Base-by-base conservation (phyloP, 2,329 filamentous ascomycete species). In the Neofusicoccum sp. region DNA sequence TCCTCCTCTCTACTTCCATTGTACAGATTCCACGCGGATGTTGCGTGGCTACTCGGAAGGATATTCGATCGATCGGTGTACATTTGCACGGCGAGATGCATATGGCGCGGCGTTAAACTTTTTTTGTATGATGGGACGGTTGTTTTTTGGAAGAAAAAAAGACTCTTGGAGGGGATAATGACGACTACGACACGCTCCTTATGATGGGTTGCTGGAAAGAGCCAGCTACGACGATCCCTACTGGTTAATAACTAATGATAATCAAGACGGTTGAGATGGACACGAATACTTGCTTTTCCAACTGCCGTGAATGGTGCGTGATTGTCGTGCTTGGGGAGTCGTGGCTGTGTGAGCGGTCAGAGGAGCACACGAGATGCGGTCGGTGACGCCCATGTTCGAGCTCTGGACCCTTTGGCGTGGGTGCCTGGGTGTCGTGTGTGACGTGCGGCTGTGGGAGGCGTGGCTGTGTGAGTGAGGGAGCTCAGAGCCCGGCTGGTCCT, bases 211-310 rank as follows among this genome's bases (percentile, higher is more conserved):
- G 54, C 41, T 33, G 41, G 41, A 22, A 8, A 22, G 28, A 22
- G 37, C 54, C 9, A 31, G 54, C 54, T 29, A 45, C 31, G 41
- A 58, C 54, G 54, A 58, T 58, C 54, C 41, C 41, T 58, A 58
- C 41, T 36, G 31, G 22, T 22, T 58, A 58, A 58, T 58, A 16
- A 58, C 8, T 58, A 58, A 58, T 58, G 54, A 45, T 36, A 56
- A 56, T 41, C 54, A 6, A 58, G 28, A 56, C 4, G 52, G 37
- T 56, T 44, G 37, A 44, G 12, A 34, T 33, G 7, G 28, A 29
- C 22, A 31, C 33, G 7, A 29, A 16, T 47, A 6, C 44, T 22
- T 22, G 22, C 22, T 22, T 22, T 22, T 22, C 22, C 22, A 22
- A 22, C 22, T 22, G 22, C 22, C 22, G 2, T 22, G 22, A 22